A percentile compares a stretch with the other conserved stretches of the same genome.
Evolutionary conservation across 192 early-diverging fungal species (phyloP).

Genomic region (Coemansia sp.): DNA sequence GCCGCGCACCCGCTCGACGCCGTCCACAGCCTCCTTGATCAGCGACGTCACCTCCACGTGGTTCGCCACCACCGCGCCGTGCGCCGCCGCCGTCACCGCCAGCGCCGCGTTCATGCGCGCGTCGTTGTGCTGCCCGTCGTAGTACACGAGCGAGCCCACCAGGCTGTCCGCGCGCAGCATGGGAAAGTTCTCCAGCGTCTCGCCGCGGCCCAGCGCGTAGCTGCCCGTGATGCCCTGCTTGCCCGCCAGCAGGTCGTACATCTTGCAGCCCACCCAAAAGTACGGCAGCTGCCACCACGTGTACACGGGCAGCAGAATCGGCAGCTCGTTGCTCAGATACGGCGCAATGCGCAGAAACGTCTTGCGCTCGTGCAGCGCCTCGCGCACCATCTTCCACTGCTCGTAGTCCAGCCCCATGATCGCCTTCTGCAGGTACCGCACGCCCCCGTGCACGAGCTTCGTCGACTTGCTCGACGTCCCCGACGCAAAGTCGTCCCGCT

Average conservation of each 20-base stretch:
- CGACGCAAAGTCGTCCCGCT: slow-evolving; percentile 92
- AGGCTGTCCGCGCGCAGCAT: slow-evolving; percentile 88
- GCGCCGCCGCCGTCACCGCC: slow-evolving; percentile 82
- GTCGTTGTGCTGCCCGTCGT: slow-evolving; percentile 98
- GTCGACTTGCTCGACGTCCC: slow-evolving; percentile 92
- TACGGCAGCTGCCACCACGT: slow-evolving; percentile 98
- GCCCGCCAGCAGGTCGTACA: slow-evolving; percentile 88
- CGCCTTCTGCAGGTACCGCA: slow-evolving; percentile 96
- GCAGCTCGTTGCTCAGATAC: slow-evolving; percentile 86
- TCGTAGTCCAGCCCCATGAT: slow-evolving; percentile 92
- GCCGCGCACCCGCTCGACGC: slow-evolving; percentile 66
- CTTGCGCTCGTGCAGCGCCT: slow-evolving; percentile 93
- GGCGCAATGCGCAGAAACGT: slow-evolving; percentile 96
- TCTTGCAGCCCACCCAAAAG: slow-evolving; percentile 92
- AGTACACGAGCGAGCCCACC: slow-evolving; percentile 94
- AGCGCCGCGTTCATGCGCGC: slow-evolving; percentile 95
- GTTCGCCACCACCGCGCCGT: slow-evolving; percentile 92
- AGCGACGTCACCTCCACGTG: slow-evolving; percentile 86
- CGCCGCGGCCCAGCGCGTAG: slow-evolving; percentile 81
- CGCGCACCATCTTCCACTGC: slow-evolving; percentile 93
- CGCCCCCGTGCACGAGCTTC: slow-evolving; percentile 96
- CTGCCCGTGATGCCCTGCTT: slow-evolving; percentile 73
- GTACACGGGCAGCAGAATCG: slow-evolving; percentile 94
- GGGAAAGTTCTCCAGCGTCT: slow-evolving; percentile 93
- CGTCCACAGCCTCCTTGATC: slow-evolving; percentile 62